Percentiles rank a stretch among this genome's conserved stretches.
Evolutionary conservation across 495 filamentous ascomycete genomes (phyloP).

Genomic region (Clavariopsis aquatica): DNA sequence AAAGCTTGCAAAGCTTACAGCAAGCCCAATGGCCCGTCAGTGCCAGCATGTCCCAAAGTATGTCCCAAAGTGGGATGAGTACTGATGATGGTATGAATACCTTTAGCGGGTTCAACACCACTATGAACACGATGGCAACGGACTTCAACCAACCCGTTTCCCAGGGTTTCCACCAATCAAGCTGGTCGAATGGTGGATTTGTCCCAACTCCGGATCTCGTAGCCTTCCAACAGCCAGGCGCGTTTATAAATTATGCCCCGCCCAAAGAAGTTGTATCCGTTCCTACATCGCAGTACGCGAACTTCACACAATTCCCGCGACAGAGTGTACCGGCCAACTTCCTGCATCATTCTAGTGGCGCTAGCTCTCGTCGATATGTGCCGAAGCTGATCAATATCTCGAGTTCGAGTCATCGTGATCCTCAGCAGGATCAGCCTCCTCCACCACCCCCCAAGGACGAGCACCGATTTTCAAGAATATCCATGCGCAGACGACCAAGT

Average conservation of each 20-base stretch:
- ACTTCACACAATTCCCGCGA: constrained; percentile 24
- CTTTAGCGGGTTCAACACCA: constrained; percentile 17
- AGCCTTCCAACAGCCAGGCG: constrained; percentile 22
- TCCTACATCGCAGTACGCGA: constrained; percentile 26
- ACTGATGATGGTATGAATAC: constrained; percentile 22
- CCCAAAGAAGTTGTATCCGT: constrained; percentile 22
- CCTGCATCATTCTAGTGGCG: constrained; percentile 22
- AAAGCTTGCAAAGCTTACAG: constrained; percentile 16
- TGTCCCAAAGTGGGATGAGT: constrained; percentile 22
- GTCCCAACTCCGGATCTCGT: constrained; percentile 27
- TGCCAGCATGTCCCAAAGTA: constrained; percentile 26
- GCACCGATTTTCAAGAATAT: constrained; percentile 24
- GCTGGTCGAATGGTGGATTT: constrained; percentile 30
- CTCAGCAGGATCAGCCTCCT: constrained; percentile 23
- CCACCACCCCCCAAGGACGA: constrained; percentile 35
- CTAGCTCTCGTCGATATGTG: constrained; percentile 16
- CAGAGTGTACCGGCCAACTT: constrained; percentile 32
- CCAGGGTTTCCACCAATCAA: constrained; percentile 30
- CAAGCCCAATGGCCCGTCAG: constrained; percentile 31
- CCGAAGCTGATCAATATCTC: constrained; percentile 34
- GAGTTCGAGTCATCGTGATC: constrained; percentile 10
- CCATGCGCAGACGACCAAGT: constrained; percentile 29
- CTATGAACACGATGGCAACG: constrained; percentile 17
- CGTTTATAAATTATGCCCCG: constrained; percentile 29
- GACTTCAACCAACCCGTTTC: constrained; percentile 24